Evolutionary conservation across 345 rosid species (phyloP), one percentile per base, ranked within the genome.

Genomic region (Noccaea bulbosa): DNA sequence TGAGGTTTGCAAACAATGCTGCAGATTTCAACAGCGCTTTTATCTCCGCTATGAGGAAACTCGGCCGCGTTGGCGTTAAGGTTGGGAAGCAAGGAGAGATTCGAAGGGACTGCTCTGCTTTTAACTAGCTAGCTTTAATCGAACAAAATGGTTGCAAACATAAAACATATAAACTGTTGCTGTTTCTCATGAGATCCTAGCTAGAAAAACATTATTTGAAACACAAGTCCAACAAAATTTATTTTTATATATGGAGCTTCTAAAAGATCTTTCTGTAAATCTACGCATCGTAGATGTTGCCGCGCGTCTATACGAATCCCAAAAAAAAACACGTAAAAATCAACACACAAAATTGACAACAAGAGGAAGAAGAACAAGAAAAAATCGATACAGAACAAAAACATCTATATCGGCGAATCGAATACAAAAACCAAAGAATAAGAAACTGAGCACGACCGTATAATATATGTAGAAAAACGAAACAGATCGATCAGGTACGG

Each of bases 31-130:
- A 81, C 41, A 75, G 15, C 2, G 97, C 97, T 10, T 94, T 94
- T 46, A 55, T 1, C 11, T 24, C 72, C 0, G 90, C 96, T 1
- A 91, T 94, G 93, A 83, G 73, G 77, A 89, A 86, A 56, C 96
- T 89, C 2, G 99, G 99, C 11, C 88, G 95, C 54, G 86, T 81
- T 15, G 89, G 87, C 0, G 80, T 84, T 52, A 86, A 84, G 77
- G 84, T 86, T n/a, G 87, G 94, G 10, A 77, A 47, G 1, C 69
- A 79, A 67, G 97, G 97, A 51, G 77, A 82, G 74, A 87, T 91
- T 49, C 79, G 98, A 24, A 77, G 17, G 22, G 97, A 85, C 17
- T 91, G 96, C 81, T 40, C 88, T n/a, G 66, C 70, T 41, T 81
- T 90, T 65, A 83, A 87, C 70, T 83, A 70, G 40, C 70, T 83